Base-by-base conservation (phyloP, 2,329 filamentous ascomycete species). In the Colletotrichum shisoi region DNA sequence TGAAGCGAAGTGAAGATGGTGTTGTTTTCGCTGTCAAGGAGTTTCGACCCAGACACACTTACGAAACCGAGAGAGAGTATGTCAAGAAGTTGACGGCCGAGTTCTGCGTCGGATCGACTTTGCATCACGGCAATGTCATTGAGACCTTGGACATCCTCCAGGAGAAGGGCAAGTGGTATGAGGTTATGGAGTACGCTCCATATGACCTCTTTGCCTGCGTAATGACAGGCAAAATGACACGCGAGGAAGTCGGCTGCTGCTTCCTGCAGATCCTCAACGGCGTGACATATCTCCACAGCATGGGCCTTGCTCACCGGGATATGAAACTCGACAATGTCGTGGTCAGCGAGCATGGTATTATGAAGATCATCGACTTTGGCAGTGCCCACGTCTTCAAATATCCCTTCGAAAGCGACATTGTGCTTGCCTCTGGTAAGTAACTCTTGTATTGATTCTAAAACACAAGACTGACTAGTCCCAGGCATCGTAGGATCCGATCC, bases 291-390 rank as follows among this genome's bases (percentile, higher is more conserved):
- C 82, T 99, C 69, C 95, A 99, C 78, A 91, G 91, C 76, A 95
- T 97, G 87, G 95, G 95, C 3, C 82, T 99, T 59, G 94, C 95
- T 12, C 95, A 99, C 79, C 89, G 95, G 51, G 95, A 99, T 82
- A 76, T 99, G 73, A 99, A 99, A 80, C 81, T 99, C 73, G 95
- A 99, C 80, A 99, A 99, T 72, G 95, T 99, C 21, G 95, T 99
- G 34, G 94, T 99, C 67, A 98, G 94, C 75, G 92, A 96, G 75
- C 88, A 91, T 74, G 95, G 95, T 2, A 98, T 99, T 73, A 97
- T 99, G 93, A 99, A 99, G 79, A 91, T 99, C 71, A 99, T 99
- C 74, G 95, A 99, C 78, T 99, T 99, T 79, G 95, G 95, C 31
- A 98, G 94, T 80, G 94, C 95, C 0, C 94, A 95, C 71, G 94